Conservation (phyloP, 1,139 yeast species). For the Nakaseomyces uthaithaninus region DNA sequence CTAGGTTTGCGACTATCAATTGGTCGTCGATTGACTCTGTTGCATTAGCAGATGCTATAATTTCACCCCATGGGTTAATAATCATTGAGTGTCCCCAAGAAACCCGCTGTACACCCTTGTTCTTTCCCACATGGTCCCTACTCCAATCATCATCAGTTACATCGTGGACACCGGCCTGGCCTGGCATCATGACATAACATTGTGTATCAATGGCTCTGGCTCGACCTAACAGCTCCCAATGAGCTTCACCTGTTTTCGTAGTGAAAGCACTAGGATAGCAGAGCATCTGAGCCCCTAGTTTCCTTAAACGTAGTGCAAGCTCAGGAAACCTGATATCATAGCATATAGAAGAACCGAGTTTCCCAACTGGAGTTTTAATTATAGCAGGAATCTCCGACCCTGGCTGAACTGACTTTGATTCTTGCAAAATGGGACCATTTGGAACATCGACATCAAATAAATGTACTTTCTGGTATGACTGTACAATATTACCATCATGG, state of each 20-base stretch:
- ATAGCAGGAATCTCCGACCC: conserved; percentile 54
- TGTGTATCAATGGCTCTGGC: conserved; percentile 88
- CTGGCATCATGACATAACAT: conserved; percentile 82
- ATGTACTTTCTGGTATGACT: conserved; percentile 77
- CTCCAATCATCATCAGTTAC: conserved; percentile 34
- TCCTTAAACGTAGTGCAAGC: conserved; percentile 53
- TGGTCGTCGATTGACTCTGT: conserved; percentile 43
- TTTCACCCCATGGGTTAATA: conserved; percentile 86
- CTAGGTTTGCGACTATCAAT: conserved; percentile 64
- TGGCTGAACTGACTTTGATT: conserved; percentile 74
- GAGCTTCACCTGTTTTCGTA: conserved; percentile 80
- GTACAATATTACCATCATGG: conserved; percentile 51
- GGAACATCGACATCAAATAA: conserved; percentile 80
- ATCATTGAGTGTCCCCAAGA: conserved; percentile 84
- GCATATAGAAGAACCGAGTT: conserved; percentile 68
- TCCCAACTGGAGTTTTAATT: conserved; percentile 52
- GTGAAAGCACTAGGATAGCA: conserved; percentile 92
- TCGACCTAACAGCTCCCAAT: conserved; percentile 73
- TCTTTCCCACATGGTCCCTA: conserved; percentile 12
- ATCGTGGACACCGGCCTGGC: conserved; percentile 75
- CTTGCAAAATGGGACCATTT: conserved; percentile 64
- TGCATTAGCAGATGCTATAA: conserved; percentile 51
- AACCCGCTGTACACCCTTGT: conserved; percentile 36
- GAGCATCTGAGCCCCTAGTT: conserved; percentile 67
- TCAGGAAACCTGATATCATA: conserved; percentile 90